phyloP scores from a whole-genome alignment of 2,329 filamentous ascomycete species.

The Colletotrichum melonis region DNA sequence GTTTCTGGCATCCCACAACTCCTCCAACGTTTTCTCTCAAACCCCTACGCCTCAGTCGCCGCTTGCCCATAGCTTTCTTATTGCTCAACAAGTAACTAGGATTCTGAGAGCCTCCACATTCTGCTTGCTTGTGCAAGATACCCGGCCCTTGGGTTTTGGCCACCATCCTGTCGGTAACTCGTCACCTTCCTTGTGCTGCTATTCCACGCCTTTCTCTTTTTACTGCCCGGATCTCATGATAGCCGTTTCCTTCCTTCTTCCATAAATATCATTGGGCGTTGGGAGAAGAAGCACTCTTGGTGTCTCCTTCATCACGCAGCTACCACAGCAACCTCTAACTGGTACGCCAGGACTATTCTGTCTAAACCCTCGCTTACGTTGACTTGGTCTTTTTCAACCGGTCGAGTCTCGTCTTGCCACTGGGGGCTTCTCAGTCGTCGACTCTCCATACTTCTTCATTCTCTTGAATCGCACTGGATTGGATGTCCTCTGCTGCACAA shows the following conservation, averaged over 20 bases:
- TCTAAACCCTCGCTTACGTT: neutral
- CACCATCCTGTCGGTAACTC: conserved; percentile 20
- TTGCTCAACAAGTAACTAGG: conserved; percentile 3
- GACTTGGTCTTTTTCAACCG: neutral
- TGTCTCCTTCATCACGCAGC: conserved; percentile 15
- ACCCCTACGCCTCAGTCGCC: neutral
- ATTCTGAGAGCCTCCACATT: conserved; percentile 2
- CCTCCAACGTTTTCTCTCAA: neutral
- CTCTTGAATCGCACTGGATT: neutral
- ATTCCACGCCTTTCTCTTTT: neutral
- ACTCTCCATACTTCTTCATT: neutral
- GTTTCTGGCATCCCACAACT: neutral
- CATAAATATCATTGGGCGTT: conserved; percentile 27
- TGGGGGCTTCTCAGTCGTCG: neutral
- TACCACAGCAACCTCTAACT: conserved; percentile 17
- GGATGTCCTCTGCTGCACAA: neutral
- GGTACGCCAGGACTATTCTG: conserved; percentile 9
- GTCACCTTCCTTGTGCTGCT: conserved; percentile 11
- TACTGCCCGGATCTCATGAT: neutral
- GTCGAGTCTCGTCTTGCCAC: neutral
- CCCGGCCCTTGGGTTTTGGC: conserved; percentile 19
- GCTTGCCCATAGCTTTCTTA: conserved; percentile 17
- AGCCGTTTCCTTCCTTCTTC: conserved; percentile 5
- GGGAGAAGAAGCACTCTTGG: conserved; percentile 3
- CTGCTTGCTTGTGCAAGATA: conserved; percentile 9